phyloP scores from a whole-genome alignment of 257 asterid genomes.

The Gentiana dahurica region DNA sequence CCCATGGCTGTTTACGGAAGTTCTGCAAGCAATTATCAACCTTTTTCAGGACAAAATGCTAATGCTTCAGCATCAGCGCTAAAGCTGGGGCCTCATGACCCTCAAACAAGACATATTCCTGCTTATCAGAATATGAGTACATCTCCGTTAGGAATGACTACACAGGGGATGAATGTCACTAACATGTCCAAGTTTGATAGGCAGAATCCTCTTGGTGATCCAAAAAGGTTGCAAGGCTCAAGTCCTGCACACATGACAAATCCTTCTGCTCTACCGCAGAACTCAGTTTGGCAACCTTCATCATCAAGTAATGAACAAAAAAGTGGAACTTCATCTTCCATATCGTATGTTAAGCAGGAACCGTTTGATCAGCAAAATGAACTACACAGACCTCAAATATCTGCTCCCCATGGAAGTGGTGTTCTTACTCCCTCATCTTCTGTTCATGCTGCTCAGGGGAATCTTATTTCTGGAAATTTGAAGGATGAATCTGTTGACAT shows the following conservation, averaged over 20 bases:
- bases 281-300: constrained; percentile 33
- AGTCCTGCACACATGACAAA: constrained; percentile 26
- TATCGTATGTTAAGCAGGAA: constrained; percentile 58
- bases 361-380: constrained; percentile 62
- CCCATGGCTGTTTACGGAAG: constrained; percentile 46
- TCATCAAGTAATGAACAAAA: constrained; percentile 33
- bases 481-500: constrained; percentile 59
- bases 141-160: constrained; percentile 34
- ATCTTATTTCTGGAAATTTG: constrained; percentile 33
- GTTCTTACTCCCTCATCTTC: constrained; percentile 26
- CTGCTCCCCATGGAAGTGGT: constrained; percentile 40
- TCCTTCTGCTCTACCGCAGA: constrained; percentile 32
- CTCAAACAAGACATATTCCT: constrained; percentile 56
- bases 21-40: constrained; percentile 43
- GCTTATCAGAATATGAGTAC: constrained; percentile 44
- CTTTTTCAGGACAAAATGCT: constrained; percentile 44
- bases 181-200: constrained; percentile 50
- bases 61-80: constrained; percentile 37
- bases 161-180: constrained; percentile 41
- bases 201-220: constrained; percentile 39
- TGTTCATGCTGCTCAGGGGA: constrained; percentile 37
- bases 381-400: constrained; percentile 32
- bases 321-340: constrained; percentile 32
- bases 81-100: constrained; percentile 48
- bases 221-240: constrained; percentile 39